Percentiles rank a stretch among this genome's conserved stretches.
Conservation (phyloP, 306 rosid genomes). For the Cicer pinnatifidum region DNA sequence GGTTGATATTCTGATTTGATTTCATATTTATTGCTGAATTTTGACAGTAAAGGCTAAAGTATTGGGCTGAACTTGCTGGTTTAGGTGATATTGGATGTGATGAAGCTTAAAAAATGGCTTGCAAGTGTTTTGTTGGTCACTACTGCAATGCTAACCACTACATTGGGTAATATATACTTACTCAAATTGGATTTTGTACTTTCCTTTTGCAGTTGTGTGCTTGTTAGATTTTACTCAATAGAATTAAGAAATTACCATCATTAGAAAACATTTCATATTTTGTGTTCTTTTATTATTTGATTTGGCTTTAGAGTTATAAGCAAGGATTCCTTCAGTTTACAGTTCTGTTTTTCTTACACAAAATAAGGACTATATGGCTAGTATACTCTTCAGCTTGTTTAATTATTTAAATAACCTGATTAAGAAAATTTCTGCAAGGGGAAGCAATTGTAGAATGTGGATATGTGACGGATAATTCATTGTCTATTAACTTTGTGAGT, state of each 20-base stretch:
- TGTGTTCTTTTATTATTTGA: too few species aligned
- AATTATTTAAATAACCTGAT: not conserved
- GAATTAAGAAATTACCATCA: not conserved
- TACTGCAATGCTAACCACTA: constrained; percentile 52
- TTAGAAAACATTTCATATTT: not conserved
- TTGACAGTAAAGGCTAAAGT: constrained; percentile 42
- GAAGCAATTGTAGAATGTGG: constrained; percentile 19
- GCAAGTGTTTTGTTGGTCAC: constrained; percentile 59
- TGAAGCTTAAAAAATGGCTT: constrained; percentile 59
- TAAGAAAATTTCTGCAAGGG: constrained; percentile 5
- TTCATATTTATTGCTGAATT: constrained; percentile 34
- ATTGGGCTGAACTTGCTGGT: constrained; percentile 42
- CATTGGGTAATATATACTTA: constrained; percentile 58
- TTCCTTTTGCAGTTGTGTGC: constrained; percentile 2
- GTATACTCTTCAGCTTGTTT: constrained; percentile 15
- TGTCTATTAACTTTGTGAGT: constrained; percentile 26
- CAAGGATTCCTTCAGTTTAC: constrained; percentile 19
- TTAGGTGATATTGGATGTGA: constrained; percentile 50
- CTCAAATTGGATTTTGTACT: not conserved
- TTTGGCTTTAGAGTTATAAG: not conserved
- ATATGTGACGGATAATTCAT: constrained; percentile 28
- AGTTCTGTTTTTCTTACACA: not conserved
- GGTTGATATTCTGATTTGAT: constrained; percentile 45
- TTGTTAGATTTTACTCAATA: not conserved
- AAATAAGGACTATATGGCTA: not conserved